Evolutionary conservation across 768 basidiomycete species (phyloP).

Genomic region (Hebeloma cylindrosporum): DNA sequence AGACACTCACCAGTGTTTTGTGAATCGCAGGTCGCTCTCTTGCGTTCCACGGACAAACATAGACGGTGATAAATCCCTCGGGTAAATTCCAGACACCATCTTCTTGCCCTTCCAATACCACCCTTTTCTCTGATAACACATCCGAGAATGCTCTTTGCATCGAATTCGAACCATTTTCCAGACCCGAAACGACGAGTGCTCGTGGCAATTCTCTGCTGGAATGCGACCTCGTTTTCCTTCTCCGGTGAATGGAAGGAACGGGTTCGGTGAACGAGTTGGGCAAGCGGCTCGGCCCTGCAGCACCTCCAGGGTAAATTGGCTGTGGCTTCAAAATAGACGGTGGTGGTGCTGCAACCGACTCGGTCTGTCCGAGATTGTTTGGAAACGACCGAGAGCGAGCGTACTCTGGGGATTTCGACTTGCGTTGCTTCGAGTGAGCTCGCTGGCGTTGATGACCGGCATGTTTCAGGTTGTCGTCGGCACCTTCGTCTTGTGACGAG

Average conservation of each 20-base stretch:
- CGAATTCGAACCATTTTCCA: conserved; percentile 57
- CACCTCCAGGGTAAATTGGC: conserved; percentile 15
- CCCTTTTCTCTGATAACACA: conserved; percentile 50
- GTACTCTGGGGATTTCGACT: conserved; percentile 21
- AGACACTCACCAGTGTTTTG: conserved; percentile 56
- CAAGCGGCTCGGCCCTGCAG: conserved; percentile 1
- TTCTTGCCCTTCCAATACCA: conserved; percentile 45
- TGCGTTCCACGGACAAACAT: conserved; percentile 65
- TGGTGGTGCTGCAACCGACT: conserved; percentile 14
- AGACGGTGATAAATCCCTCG: conserved; percentile 68
- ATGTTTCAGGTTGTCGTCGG: conserved; percentile 17
- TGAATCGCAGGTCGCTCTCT: conserved; percentile 66
- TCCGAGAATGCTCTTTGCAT: conserved; percentile 59
- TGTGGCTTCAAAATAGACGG: conserved; percentile 19
- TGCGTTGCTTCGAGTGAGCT: conserved; percentile 9
- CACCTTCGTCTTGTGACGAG: conserved; percentile 23
- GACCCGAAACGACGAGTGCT: conserved; percentile 66
- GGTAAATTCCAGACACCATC: conserved; percentile 56
- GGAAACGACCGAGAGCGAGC: conserved; percentile 37
- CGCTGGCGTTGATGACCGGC: conserved; percentile 14
- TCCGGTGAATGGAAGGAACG: conserved; percentile 16
- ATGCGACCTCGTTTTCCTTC: conserved; percentile 13
- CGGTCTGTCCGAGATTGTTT: conserved; percentile 23
- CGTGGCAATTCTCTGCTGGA: conserved; percentile 36
- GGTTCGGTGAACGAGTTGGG: conserved; percentile 38